These are phyloP conservation scores for Exophiala lecanii-corni DNA, from an alignment of 2,329 filamentous ascomycete species.

Conservation along the genomic window DNA sequence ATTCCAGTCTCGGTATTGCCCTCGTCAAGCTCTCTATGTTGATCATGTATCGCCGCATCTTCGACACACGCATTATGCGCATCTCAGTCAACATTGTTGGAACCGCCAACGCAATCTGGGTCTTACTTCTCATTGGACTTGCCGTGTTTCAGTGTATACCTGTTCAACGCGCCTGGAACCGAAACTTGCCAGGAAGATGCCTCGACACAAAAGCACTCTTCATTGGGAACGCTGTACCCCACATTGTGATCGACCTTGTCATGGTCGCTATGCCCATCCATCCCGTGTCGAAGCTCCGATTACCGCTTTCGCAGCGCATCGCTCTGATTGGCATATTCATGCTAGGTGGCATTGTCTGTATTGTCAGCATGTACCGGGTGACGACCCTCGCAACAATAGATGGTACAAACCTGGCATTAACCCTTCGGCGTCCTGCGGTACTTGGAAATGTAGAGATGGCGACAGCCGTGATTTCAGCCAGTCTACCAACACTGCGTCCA, in stretches of 20 bases:
- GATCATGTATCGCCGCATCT: conserved; percentile 52
- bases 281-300: conserved; percentile 37
- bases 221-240: conserved; percentile 47
- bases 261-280: conserved; percentile 37
- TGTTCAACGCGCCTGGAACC: conserved; percentile 48
- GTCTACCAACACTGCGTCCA: conserved; percentile 23
- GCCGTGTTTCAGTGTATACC: conserved; percentile 52
- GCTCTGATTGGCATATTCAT: conserved; percentile 38
- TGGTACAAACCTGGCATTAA: not conserved
- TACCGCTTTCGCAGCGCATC: conserved; percentile 34
- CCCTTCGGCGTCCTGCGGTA: not conserved
- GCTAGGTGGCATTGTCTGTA: conserved; percentile 29
- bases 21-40: conserved; percentile 49
- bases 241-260: conserved; percentile 36
- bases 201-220: conserved; percentile 49
- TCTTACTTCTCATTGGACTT: conserved; percentile 45
- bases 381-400: not conserved
- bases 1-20: not conserved
- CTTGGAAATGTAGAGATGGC: conserved; percentile 41
- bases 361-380: not conserved
- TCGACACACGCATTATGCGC: conserved; percentile 43
- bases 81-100: conserved; percentile 40
- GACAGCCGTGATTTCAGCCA: conserved; percentile 29
- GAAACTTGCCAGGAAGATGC: conserved; percentile 42
- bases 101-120: conserved; percentile 45